Conservation (phyloP, 2,329 filamentous ascomycete genomes). For the Ambrosiella xylebori region DNA sequence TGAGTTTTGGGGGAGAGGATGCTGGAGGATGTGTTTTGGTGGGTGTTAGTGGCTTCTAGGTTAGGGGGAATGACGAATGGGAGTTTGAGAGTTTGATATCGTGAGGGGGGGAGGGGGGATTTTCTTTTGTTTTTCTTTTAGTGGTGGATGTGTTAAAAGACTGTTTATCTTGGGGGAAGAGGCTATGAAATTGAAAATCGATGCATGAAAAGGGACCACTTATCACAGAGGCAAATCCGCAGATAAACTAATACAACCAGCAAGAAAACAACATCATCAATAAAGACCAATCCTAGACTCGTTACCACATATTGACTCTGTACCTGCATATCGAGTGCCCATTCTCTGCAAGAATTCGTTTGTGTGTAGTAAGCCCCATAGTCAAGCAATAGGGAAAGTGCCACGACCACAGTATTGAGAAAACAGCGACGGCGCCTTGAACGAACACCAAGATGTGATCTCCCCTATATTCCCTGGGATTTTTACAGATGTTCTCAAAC, state of each 20-base stretch:
- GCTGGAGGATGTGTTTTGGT: background rate
- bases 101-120: background rate
- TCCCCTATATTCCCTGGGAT: too few relatives aligned
- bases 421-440: too few relatives aligned
- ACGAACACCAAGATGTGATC: too few relatives aligned
- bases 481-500: too few relatives aligned
- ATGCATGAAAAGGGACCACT: background rate
- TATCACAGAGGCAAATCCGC: background rate
- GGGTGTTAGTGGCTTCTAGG: background rate
- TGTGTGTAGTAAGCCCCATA: too few relatives aligned
- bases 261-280: background rate
- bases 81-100: background rate
- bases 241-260: background rate
- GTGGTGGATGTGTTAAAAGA: background rate
- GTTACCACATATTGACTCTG: background rate
- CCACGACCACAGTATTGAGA: too few relatives aligned
- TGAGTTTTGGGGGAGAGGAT: too few relatives aligned
- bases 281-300: background rate
- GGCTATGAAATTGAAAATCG: background rate
- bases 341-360: too few relatives aligned
- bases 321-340: background rate
- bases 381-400: too few relatives aligned
- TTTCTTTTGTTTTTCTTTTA: background rate
- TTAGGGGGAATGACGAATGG: background rate
- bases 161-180: background rate